Percentiles rank a stretch among this genome's conserved stretches.
phyloP scores from a whole-genome alignment of 2,329 filamentous ascomycete genomes.

The Aureobasidium uvarum region DNA sequence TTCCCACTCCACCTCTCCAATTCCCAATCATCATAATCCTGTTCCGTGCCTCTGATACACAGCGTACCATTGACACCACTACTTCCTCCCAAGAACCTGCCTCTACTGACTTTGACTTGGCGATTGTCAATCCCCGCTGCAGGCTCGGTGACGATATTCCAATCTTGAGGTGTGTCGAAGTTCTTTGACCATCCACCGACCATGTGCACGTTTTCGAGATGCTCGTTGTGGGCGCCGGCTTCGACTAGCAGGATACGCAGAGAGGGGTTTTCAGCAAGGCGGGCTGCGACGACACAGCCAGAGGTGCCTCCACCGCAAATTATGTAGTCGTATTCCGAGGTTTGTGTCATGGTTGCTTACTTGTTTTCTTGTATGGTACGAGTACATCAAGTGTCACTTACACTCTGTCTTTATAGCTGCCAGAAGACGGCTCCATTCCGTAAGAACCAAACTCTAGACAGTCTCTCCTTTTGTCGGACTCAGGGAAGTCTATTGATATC shows the following conservation, averaged over 20 bases:
- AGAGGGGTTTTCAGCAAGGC: slow-evolving; percentile 28
- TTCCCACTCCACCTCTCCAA: slow-evolving; percentile 29
- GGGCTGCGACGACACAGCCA: slow-evolving; percentile 24
- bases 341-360: not conserved
- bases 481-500: not conserved
- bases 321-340: not conserved
- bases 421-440: not conserved
- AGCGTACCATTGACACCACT: slow-evolving; percentile 28
- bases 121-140: slow-evolving; percentile 37
- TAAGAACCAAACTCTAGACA: not conserved
- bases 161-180: slow-evolving; percentile 52
- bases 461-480: not conserved
- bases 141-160: slow-evolving; percentile 48
- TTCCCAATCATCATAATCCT: slow-evolving; percentile 29
- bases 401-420: not conserved
- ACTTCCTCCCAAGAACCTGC: slow-evolving; percentile 28
- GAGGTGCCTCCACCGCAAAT: slow-evolving; percentile 9
- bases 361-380: no score
- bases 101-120: slow-evolving; percentile 49
- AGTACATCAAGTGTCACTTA: no score
- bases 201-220: slow-evolving; percentile 54
- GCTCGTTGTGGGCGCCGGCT: slow-evolving; percentile 27
- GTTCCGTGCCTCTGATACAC: slow-evolving; percentile 26
- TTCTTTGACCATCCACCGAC: slow-evolving; percentile 50
- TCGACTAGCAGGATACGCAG: slow-evolving; percentile 31